Base-by-base conservation (phyloP, 768 basidiomycete species). In the Asterophora parasitica region DNA sequence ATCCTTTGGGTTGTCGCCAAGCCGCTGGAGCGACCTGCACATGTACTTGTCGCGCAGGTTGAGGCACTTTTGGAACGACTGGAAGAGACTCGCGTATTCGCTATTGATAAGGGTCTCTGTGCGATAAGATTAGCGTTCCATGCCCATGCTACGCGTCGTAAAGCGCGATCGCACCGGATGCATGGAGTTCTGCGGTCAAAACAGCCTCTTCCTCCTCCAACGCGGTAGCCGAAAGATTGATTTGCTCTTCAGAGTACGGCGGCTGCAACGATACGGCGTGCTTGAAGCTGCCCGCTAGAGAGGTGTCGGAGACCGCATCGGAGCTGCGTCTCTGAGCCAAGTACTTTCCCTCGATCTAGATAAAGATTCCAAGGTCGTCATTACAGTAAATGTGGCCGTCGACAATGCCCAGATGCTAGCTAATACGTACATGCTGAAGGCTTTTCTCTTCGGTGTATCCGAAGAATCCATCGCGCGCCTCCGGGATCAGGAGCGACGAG, bases 11-110 rank as follows among this genome's bases (percentile, higher is more conserved):
- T 98, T 89, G 67, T 98, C 96, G 2, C 95, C 96, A 3, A 98
- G 79, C 45, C 92, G 77, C 63, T 99, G 96, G 4, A 84, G 77
- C 1, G 94, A 97, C 50, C 79, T 79, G 5, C 72, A 55, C 71
- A 96, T 93, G 71, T 97, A 99, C 68, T 97, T 98, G 71, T 98
- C 95, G 20, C 96, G 87, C 15, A 98, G 73, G 45, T 88, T 82
- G 39, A 98, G 81, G 61, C 95, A 98, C 59, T 75, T 81, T 49
- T 86, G 81, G 61, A 98, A 81, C 1, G 85, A 76, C 51, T 82
- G 75, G 51, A 88, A 82, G 11, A 92, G 72, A 7, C 72, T 66
- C 9, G 70, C 64, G 44, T 78, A 71, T 58, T 84, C 83, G 2
- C 69, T 64, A 11, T 61, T 70, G 35, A 74, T 58, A 28, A 66